Percentiles rank a stretch among this genome's conserved stretches.
These are phyloP conservation scores for Cryptosporidium meleagridis DNA, from an alignment of 169 alveolate species.

Conservation along the genomic window DNA sequence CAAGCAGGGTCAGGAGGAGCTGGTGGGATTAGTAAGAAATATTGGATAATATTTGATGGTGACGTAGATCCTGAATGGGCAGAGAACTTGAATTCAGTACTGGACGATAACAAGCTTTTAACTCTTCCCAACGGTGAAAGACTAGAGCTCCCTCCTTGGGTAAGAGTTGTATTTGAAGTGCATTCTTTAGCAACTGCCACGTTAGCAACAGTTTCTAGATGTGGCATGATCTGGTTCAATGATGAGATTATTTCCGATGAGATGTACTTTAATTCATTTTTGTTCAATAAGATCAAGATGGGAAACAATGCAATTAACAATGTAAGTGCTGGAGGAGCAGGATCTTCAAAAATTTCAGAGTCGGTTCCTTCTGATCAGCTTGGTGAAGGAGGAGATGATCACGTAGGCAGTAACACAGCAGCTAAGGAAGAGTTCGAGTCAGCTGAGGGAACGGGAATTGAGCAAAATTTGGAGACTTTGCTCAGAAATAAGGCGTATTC, in stretches of 20 bases:
- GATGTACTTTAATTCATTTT: constrained; percentile 87
- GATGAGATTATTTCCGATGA: constrained; percentile 90
- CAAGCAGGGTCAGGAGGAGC: constrained; percentile 12
- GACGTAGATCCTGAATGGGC: constrained; percentile 99
- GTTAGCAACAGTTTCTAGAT: constrained; percentile 97
- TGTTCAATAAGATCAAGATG: constrained; percentile 52
- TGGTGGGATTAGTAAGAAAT: constrained; percentile 82
- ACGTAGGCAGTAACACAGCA: background rate
- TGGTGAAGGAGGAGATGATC: background rate
- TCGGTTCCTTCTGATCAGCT: background rate
- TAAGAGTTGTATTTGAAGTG: constrained; percentile 88
- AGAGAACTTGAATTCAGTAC: constrained; percentile 97
- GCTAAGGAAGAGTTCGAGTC: background rate
- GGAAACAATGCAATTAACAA: background rate
- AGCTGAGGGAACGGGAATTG: constrained; percentile 54
- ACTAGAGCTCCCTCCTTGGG: constrained; percentile 87
- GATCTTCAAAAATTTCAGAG: background rate
- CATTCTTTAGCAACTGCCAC: constrained; percentile 97
- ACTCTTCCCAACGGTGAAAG: constrained; percentile 98
- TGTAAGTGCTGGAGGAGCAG: background rate
- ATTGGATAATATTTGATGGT: constrained; percentile 99
- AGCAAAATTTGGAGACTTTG: constrained; percentile 53
- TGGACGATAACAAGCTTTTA: constrained; percentile 98
- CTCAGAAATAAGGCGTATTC: constrained; percentile 77
- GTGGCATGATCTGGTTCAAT: constrained; percentile 98